Base-by-base conservation (phyloP, 1,284 basidiomycete species). In the Stygiomarasmius scandens region DNA sequence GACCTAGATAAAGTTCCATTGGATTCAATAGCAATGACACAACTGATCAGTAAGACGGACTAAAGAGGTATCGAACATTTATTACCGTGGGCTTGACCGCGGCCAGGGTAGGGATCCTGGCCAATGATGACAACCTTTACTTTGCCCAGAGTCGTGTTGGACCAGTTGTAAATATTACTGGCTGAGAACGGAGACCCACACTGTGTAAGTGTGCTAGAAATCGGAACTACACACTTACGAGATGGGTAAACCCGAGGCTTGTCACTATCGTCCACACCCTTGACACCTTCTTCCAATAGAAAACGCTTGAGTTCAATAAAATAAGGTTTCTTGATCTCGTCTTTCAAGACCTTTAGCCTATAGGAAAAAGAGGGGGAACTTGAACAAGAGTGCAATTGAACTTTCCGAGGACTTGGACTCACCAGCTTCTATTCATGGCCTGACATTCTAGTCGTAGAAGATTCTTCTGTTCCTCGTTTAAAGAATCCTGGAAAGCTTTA, bases 71-170 rank as follows among this genome's bases (percentile, higher is more conserved):
- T 59, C 41, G 52, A 59, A 58, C 36, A 56, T 54, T 52, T 59
- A n/a, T 56, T 66, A 78, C 92, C 93, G 65, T 90, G 88, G 55
- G 89, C 89, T 73, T 90, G 88, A 54, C 84, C 81, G 23, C 75
- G 73, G 44, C 82, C 81, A 64, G 87, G 86, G 70, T 90, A 90
- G 25, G 88, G 89, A 73, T 90, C 90, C 71, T 92, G 89, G 8
- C 92, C 91, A 54, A 93, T 79, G 60, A 93, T 90, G 43, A 93
- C 90, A 22, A 91, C 87, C 65, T 84, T 89, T 62, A 93, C 85
- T 62, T 84, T 83, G 10, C 89, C 88, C 14, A 93, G 74, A 9
- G 90, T 89, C 22, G 90, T 92, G 60, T 86, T 84, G 12, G 89
- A 90, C 91, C 92, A 93, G 11, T 89, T 76, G 68, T 93, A 93